phyloP scores from a whole-genome alignment of 129 eudicot species.

The Artemisia tridentata region DNA sequence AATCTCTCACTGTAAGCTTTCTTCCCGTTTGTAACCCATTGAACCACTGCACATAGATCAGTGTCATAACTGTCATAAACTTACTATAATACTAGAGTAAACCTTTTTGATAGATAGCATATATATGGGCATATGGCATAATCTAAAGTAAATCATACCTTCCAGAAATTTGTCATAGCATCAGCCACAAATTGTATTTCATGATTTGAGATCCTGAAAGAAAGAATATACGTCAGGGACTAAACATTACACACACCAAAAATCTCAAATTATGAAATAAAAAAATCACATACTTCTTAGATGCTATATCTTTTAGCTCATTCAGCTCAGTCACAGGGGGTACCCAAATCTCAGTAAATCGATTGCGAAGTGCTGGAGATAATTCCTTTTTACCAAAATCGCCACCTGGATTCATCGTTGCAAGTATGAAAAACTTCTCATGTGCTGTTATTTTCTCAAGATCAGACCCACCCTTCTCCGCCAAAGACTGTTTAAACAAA shows the following conservation, averaged over 20 bases:
- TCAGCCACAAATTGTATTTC: slow-evolving; percentile 48
- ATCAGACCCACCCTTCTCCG: slow-evolving; percentile 89
- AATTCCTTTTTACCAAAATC: slow-evolving; percentile 96
- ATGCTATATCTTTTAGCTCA: slow-evolving; percentile 76
- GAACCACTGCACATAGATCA: slow-evolving; percentile 67
- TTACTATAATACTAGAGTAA: not conserved
- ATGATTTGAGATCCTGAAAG: slow-evolving; percentile 53
- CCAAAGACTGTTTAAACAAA: slow-evolving; percentile 65
- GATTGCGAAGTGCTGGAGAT: slow-evolving; percentile 94
- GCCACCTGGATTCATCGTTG: slow-evolving; percentile 99
- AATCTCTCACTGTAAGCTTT: slow-evolving; percentile 85
- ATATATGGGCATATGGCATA: not conserved
- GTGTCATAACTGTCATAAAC: slow-evolving; percentile 4
- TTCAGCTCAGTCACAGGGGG: slow-evolving; percentile 68
- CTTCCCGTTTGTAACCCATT: slow-evolving; percentile 70
- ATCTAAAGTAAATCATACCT: slow-evolving; percentile 42
- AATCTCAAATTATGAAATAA: not conserved
- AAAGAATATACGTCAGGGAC: not conserved
- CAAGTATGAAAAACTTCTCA: slow-evolving; percentile 82
- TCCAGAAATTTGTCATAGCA: slow-evolving; percentile 72
- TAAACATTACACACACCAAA: slow-evolving; percentile 2
- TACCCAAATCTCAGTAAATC: slow-evolving; percentile 99
- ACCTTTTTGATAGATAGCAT: no score
- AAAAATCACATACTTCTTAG: slow-evolving; percentile 46
- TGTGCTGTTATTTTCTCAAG: slow-evolving; percentile 82